Evolutionary conservation across 1,284 basidiomycete species (phyloP).

Genomic region (Ustilago hordei): DNA sequence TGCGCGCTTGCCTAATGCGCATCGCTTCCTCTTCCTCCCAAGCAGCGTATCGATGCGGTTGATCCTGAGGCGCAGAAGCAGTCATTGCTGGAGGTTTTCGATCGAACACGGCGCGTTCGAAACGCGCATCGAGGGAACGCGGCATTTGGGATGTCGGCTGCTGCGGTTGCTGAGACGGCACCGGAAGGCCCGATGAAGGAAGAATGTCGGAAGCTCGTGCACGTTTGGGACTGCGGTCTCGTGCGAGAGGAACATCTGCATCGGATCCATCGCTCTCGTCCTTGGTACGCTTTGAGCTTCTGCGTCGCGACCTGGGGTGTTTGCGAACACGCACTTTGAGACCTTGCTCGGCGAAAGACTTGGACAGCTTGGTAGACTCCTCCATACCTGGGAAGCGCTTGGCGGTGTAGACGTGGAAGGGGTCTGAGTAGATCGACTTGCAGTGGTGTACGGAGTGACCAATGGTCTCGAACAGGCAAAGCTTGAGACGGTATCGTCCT

Average conservation of each 20-base stretch:
- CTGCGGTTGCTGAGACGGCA: conserved; percentile 10
- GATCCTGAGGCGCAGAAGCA: conserved; percentile 11
- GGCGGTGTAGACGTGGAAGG: conserved; percentile 64
- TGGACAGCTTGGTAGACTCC: conserved; percentile 62
- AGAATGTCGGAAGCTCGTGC: conserved; percentile 28
- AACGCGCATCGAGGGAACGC: conserved; percentile 24
- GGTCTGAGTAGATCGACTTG: conserved; percentile 64
- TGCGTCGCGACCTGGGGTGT: conserved; percentile 53
- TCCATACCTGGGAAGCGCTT: conserved; percentile 67
- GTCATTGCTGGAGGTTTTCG: conserved; percentile 10
- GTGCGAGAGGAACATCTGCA: conserved; percentile 15
- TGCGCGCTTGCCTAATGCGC: conserved; percentile 16
- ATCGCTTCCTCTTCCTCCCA: conserved; percentile 32
- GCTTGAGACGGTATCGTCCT: conserved; percentile 86
- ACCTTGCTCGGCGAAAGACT: conserved; percentile 64
- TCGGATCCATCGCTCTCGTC: conserved; percentile 51
- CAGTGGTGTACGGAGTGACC: conserved; percentile 71
- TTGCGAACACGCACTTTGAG: conserved; percentile 67
- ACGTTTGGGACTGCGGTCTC: conserved; percentile 39
- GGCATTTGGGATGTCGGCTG: conserved; percentile 18
- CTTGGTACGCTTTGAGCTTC: conserved; percentile 43
- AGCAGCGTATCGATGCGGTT: not conserved
- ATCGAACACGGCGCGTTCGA: conserved; percentile 24
- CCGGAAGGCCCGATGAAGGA: conserved; percentile 25
- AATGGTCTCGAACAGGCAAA: conserved; percentile 85